A percentile compares a stretch with the other conserved stretches of the same genome.
These are phyloP conservation scores for Leccinum uliginosum DNA, from an alignment of 768 basidiomycete genomes.

Conservation along the genomic window DNA sequence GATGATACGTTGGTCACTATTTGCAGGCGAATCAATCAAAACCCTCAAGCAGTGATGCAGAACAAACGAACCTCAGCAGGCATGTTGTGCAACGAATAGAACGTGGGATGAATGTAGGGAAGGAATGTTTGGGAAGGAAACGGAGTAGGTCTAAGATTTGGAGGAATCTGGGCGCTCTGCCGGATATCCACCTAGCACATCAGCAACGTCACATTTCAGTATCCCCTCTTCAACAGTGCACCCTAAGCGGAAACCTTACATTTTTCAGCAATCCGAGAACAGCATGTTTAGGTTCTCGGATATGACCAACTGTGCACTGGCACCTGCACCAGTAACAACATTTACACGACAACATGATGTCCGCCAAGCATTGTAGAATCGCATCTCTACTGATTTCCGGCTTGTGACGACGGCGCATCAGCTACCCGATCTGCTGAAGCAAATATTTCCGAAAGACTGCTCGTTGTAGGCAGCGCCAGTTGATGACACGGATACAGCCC, in stretches of 20 bases:
- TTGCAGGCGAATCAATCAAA: slow-evolving; percentile 34
- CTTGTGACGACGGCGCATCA: slow-evolving; percentile 74
- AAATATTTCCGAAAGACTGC: slow-evolving; percentile 83
- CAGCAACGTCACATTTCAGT: background rate
- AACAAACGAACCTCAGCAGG: slow-evolving; percentile 63
- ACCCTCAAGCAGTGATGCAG: background rate
- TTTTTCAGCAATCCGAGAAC: slow-evolving; percentile 92
- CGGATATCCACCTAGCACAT: slow-evolving; percentile 75
- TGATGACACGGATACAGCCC: slow-evolving; percentile 90
- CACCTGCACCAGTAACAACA: slow-evolving; percentile 84
- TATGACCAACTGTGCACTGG: slow-evolving; percentile 88
- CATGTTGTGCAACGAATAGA: slow-evolving; percentile 98
- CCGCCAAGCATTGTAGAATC: slow-evolving; percentile 78
- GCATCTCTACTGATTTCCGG: slow-evolving; percentile 86
- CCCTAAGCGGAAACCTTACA: slow-evolving; percentile 40
- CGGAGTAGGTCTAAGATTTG: slow-evolving; percentile 89
- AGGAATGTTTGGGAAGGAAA: slow-evolving; percentile 87
- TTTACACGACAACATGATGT: slow-evolving; percentile 86
- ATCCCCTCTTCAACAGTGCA: background rate
- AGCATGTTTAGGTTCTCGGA: slow-evolving; percentile 94
- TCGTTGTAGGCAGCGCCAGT: slow-evolving; percentile 81
- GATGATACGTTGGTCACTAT: slow-evolving; percentile 82
- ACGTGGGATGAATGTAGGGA: slow-evolving; percentile 91
- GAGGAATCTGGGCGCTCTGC: slow-evolving; percentile 95
- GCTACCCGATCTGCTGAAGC: slow-evolving; percentile 89